A percentile compares a stretch with the other conserved stretches of the same genome.
phyloP scores from a whole-genome alignment of 1,284 basidiomycete genomes.

The Rhizoctonia solani region DNA sequence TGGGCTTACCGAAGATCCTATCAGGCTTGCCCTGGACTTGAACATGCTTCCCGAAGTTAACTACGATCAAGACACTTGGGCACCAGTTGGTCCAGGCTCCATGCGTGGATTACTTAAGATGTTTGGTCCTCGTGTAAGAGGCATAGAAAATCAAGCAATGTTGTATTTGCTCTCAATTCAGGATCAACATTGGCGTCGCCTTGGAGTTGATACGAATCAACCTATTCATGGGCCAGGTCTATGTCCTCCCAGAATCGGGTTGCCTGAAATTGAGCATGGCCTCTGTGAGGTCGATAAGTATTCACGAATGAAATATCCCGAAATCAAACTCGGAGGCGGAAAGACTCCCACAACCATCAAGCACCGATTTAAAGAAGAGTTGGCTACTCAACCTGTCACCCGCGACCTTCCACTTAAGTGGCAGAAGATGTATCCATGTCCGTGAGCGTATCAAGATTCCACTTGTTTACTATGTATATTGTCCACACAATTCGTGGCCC shows the following conservation, averaged over 20 bases:
- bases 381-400: neutral
- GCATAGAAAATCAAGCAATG: slow-evolving; percentile 55
- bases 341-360: slow-evolving; percentile 19
- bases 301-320: slow-evolving; percentile 52
- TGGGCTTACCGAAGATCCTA: neutral
- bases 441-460: neutral
- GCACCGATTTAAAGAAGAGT: slow-evolving; percentile 15
- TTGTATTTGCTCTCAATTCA: slow-evolving; percentile 61
- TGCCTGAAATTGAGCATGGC: slow-evolving; percentile 63
- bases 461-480: neutral
- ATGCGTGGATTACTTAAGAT: slow-evolving; percentile 59
- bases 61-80: slow-evolving; percentile 63
- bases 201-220: slow-evolving; percentile 48
- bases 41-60: slow-evolving; percentile 54
- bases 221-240: slow-evolving; percentile 44
- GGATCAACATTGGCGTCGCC: slow-evolving; percentile 54
- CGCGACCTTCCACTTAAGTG: slow-evolving; percentile 12
- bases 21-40: slow-evolving; percentile 51
- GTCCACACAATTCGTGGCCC: neutral
- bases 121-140: slow-evolving; percentile 51
- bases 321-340: slow-evolving; percentile 39
- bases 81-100: slow-evolving; percentile 62
- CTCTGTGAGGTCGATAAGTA: slow-evolving; percentile 73
- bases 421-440: neutral
- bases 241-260: slow-evolving; percentile 40